Evolutionary conservation across 1,284 basidiomycete genomes (phyloP), one percentile per base, ranked within the genome.

Genomic region (Fistulinella staudtii): DNA sequence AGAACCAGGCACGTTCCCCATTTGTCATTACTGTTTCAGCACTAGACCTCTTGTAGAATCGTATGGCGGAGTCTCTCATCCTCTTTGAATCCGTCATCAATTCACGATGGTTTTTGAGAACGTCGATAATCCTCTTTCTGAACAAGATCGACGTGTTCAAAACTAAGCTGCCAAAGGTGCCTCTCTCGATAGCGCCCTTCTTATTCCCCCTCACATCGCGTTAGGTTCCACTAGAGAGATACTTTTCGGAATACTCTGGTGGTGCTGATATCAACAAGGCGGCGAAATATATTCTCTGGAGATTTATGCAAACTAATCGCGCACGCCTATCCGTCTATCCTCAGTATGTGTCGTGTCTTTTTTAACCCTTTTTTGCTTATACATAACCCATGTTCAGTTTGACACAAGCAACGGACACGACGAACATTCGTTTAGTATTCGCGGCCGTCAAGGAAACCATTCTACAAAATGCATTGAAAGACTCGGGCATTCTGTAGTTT

Each of bases 401-500:
- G 45, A 89, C 86, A 11, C 85, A 88, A 63, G 86, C 85, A 30
- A 89, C 86, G 35, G 87, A 89, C 61, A 89, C 85, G 20, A 76
- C 76, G 5, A 89, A 89, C 61, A 83, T 98, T 51, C 79, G 90
- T 53, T 77, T 97, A 0, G 93, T 98, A 8, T 97, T 98, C 57
- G 93, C 93, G 0, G 93, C 94, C 0, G 93, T 97, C 51, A 97
- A 97, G 71, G 95, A 98, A 72, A 95, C 93, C n/a, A 94, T 96
- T 51, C 64, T 95, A 48, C 90, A 93, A 68, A 92, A 92, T 59
- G 87, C 89, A 1, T 70, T 91, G 15, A 85, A 88, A 60, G 89
- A 91, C 56, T 88, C 85, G 0, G 87, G 87, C 37, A 89, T 90
- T 52, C 76, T 90, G 45, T 66, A 63, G 45, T 29, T 8, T 41